A percentile compares a stretch with the other conserved stretches of the same genome.
Conservation (phyloP, 345 rosid species). For the Eutrema japonicum region DNA sequence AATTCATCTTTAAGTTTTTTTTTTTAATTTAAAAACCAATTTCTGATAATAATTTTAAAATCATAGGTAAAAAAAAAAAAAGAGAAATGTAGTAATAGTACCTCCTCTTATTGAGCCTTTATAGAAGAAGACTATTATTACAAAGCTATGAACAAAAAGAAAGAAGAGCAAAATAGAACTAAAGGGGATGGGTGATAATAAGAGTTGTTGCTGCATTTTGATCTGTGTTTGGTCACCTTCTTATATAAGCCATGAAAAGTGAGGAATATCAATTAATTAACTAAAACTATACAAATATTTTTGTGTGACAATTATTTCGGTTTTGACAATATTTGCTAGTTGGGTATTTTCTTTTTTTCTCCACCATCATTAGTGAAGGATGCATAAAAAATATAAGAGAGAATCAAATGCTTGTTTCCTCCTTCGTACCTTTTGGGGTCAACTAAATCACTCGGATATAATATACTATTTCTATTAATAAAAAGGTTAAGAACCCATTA, state of each 20-base stretch:
- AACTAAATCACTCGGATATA: slow-evolving; percentile 29
- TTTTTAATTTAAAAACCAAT: neutral
- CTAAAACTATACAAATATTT: neutral
- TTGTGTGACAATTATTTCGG: slow-evolving; percentile 29
- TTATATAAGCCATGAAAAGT: slow-evolving; percentile 45
- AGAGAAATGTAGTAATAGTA: slow-evolving; percentile 30
- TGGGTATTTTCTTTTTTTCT: slow-evolving; percentile 40
- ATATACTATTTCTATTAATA: slow-evolving; percentile 5
- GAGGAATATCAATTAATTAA: neutral
- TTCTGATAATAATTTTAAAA: neutral
- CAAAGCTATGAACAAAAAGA: slow-evolving; percentile 40
- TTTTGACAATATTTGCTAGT: slow-evolving; percentile 30
- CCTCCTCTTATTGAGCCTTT: slow-evolving; percentile 44
- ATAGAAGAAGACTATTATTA: slow-evolving; percentile 30
- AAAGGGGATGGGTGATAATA: slow-evolving; percentile 44
- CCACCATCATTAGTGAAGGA: slow-evolving; percentile 50
- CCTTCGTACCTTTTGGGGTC: slow-evolving; percentile 46
- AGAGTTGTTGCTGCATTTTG: slow-evolving; percentile 49
- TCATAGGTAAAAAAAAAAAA: neutral
- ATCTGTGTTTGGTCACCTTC: slow-evolving; percentile 13
- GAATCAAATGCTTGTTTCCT: slow-evolving; percentile 47
- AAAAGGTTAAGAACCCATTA: slow-evolving; percentile 2
- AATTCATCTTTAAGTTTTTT: neutral
- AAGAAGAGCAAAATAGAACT: slow-evolving; percentile 33
- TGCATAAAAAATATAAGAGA: slow-evolving; percentile 35